Evolutionary conservation across 2,329 filamentous ascomycete species (phyloP).

Genomic region (Diaporthe destruens): DNA sequence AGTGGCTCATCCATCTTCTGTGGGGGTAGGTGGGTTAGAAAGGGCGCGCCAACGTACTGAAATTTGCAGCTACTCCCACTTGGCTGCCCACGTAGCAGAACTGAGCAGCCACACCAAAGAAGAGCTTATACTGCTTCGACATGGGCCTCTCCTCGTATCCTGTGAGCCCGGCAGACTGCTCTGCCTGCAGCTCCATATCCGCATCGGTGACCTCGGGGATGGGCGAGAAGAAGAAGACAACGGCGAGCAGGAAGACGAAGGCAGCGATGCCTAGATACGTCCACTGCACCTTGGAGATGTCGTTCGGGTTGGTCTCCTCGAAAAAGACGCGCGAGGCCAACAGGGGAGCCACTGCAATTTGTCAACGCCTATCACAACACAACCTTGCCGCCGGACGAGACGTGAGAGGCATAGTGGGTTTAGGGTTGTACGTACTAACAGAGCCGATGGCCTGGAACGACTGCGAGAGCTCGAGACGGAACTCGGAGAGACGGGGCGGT

Average conservation of each 20-base stretch:
- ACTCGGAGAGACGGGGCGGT: conserved; percentile 76
- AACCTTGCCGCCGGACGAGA: not conserved
- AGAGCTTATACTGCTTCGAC: conserved; percentile 77
- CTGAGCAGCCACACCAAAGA: conserved; percentile 79
- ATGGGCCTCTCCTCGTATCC: conserved; percentile 71
- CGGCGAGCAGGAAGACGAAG: conserved; percentile 75
- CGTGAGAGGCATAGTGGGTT: not conserved
- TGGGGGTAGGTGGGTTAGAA: too few species aligned
- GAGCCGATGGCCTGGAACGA: conserved; percentile 80
- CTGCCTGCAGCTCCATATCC: conserved; percentile 72
- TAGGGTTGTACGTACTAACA: conserved; percentile 54
- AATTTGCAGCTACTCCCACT: conserved; percentile 72
- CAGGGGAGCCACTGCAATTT: conserved; percentile 68
- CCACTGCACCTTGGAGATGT: conserved; percentile 77
- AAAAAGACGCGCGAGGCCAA: conserved; percentile 80
- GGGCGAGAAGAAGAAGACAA: conserved; percentile 73
- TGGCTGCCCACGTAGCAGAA: conserved; percentile 83
- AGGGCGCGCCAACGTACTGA: conserved; percentile 53
- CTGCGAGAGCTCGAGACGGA: conserved; percentile 80
- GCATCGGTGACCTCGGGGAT: conserved; percentile 78
- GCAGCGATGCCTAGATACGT: conserved; percentile 78
- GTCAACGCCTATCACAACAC: not conserved
- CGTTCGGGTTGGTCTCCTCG: conserved; percentile 65
- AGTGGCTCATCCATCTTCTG: not conserved
- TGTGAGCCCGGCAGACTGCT: conserved; percentile 58